Conservation (phyloP, 1,284 basidiomycete genomes). For the Bjerkandera adusta region DNA sequence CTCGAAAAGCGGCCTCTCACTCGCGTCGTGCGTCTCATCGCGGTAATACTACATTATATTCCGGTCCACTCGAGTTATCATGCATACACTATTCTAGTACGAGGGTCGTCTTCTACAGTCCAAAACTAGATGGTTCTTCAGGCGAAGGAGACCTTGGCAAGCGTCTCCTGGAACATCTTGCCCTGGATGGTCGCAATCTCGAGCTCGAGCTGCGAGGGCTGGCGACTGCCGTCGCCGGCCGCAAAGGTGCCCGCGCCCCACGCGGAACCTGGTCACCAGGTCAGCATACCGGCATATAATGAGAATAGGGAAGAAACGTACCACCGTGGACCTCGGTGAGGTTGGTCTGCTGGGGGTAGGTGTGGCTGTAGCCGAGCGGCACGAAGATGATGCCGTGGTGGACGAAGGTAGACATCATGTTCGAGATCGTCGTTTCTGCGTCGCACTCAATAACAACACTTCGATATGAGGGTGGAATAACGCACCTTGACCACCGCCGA, state of each 20-base stretch:
- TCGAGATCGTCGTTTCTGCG: constrained; percentile 60
- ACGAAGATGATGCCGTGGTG: constrained; percentile 84
- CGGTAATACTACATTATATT: no score
- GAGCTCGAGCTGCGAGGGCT: constrained; percentile 62
- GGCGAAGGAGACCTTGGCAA: constrained; percentile 42
- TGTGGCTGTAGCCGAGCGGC: constrained; percentile 72
- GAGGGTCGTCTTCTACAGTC: no score
- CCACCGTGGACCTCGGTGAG: constrained; percentile 70
- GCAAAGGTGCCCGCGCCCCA: constrained; percentile 78
- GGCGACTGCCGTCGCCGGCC: constrained; percentile 58
- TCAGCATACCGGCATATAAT: background rate
- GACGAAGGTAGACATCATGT: constrained; percentile 67
- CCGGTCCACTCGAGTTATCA: no score
- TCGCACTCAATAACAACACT: background rate
- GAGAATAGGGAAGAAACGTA: constrained; percentile 30
- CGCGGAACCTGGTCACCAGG: constrained; percentile 48
- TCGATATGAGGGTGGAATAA: background rate
- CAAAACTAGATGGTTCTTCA: no score
- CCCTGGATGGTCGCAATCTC: constrained; percentile 69
- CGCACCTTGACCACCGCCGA: constrained; percentile 63
- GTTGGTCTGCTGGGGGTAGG: constrained; percentile 57
- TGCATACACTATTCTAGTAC: no score
- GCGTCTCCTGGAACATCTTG: constrained; percentile 50
- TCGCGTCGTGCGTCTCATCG: no score
- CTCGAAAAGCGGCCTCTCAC: no score